phyloP scores from a whole-genome alignment of 2,329 filamentous ascomycete species.

The Hirsutella thompsonii region DNA sequence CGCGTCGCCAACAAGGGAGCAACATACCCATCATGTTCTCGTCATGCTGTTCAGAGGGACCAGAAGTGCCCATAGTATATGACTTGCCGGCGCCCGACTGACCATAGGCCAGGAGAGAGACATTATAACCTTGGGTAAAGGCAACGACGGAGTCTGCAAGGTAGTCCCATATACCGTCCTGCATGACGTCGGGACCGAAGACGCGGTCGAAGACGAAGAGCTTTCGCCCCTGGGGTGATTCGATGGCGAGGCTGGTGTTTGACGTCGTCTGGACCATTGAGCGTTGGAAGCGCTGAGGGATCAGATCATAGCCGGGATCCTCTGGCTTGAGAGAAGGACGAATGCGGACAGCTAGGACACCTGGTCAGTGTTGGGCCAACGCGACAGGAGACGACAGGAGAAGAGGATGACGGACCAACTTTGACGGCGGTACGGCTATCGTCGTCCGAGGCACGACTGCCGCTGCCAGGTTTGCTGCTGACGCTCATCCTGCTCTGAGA shows the following conservation, averaged over 20 bases:
- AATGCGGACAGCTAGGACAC: slow-evolving; percentile 78
- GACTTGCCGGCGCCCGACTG: slow-evolving; percentile 97
- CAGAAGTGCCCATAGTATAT: slow-evolving; percentile 96
- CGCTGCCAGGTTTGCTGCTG: slow-evolving; percentile 61
- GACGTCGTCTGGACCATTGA: slow-evolving; percentile 86
- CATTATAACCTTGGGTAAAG: slow-evolving; percentile 95
- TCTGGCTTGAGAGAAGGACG: slow-evolving; percentile 71
- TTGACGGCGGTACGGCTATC: slow-evolving; percentile 84
- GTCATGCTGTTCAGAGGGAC: slow-evolving; percentile 63
- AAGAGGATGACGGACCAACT: slow-evolving; percentile 58
- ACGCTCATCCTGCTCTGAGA: slow-evolving; percentile 81
- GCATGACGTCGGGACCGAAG: slow-evolving; percentile 69
- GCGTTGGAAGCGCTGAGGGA: slow-evolving; percentile 88
- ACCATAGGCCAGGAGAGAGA: slow-evolving; percentile 90
- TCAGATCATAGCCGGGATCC: slow-evolving; percentile 88
- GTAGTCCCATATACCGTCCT: slow-evolving; percentile 92
- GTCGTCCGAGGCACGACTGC: slow-evolving; percentile 78
- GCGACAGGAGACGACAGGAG: not conserved
- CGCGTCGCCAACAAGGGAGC: not conserved
- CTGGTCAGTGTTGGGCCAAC: not conserved
- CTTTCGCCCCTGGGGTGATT: slow-evolving; percentile 84
- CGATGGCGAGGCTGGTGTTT: slow-evolving; percentile 73
- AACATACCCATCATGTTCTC: slow-evolving; percentile 58
- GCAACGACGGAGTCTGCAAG: slow-evolving; percentile 78
- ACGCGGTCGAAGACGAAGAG: slow-evolving; percentile 95